Percentiles rank a stretch among this genome's conserved stretches.
Evolutionary conservation across 345 rosid species (phyloP).

Genomic region (Acer saccharum): DNA sequence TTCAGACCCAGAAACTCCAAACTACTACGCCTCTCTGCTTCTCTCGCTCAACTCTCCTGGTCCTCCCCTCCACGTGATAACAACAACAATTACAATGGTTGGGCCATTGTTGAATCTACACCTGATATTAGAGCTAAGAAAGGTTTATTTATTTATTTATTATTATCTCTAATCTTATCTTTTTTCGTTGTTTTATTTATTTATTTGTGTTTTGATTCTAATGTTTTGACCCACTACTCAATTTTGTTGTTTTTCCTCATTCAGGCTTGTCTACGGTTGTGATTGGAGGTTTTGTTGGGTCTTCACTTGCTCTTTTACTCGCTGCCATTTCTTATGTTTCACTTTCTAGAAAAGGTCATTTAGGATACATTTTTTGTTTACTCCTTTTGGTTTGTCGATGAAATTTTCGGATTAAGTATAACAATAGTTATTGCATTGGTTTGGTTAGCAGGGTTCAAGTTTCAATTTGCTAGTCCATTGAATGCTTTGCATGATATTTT

Average conservation of each 20-base stretch:
- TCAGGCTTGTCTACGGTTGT: conserved; percentile 52
- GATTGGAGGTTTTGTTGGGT: conserved; percentile 57
- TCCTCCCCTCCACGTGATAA: conserved; percentile 41
- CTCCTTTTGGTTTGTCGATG: conserved; percentile 2
- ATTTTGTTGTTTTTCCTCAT: conserved; percentile 26
- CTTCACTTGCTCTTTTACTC: conserved; percentile 47
- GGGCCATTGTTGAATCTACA: conserved; percentile 57
- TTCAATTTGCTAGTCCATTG: conserved; percentile 34
- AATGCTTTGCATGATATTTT: conserved; percentile 26
- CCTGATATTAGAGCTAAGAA: conserved; percentile 22
- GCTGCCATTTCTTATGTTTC: conserved; percentile 65
- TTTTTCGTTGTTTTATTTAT: not conserved
- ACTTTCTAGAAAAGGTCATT: conserved; percentile 52
- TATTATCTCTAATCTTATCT: no score
- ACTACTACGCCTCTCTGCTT: conserved; percentile 44
- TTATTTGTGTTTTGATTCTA: not conserved
- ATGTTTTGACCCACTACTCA: not conserved
- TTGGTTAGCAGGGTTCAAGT: conserved; percentile 52
- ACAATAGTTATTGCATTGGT: conserved; percentile 14
- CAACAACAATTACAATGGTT: conserved; percentile 47
- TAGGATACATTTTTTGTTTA: not conserved
- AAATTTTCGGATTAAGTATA: not conserved
- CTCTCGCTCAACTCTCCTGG: conserved; percentile 57
- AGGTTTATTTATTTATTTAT: conserved; percentile 30
- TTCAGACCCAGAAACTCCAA: conserved; percentile 35